phyloP scores from a whole-genome alignment of 441 rosid genomes.

The Euphorbia corollata region DNA sequence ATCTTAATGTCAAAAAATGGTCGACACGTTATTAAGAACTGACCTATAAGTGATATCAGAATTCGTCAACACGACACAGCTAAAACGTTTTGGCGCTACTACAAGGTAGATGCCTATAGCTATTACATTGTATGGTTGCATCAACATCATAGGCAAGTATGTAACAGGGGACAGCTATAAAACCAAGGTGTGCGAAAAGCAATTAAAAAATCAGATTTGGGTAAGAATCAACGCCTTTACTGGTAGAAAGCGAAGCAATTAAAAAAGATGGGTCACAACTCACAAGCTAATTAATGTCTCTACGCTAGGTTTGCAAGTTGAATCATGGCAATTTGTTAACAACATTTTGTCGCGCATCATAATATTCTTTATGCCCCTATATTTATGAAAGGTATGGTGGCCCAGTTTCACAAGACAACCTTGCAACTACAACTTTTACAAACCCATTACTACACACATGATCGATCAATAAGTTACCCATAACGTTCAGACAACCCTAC shows the following conservation, averaged over 20 bases:
- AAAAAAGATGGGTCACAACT: too few relatives aligned
- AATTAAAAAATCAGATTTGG: neutral
- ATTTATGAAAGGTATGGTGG: conserved; percentile 11
- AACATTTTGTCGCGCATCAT: neutral
- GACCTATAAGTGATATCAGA: too few relatives aligned
- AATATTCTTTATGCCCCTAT: neutral
- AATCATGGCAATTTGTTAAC: neutral
- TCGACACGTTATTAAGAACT: too few relatives aligned
- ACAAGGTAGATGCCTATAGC: too few relatives aligned
- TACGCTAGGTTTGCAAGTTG: neutral
- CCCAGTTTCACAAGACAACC: neutral
- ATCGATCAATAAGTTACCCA: neutral
- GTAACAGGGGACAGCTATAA: neutral
- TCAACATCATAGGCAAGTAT: neutral
- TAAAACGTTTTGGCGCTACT: too few relatives aligned
- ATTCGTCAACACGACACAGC: too few relatives aligned
- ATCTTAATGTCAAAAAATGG: too few relatives aligned
- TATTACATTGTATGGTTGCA: too few relatives aligned
- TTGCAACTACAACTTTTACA: neutral
- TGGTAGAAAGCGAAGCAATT: neutral
- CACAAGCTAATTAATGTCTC: neutral
- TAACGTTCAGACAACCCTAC: too few relatives aligned
- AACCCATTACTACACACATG: neutral
- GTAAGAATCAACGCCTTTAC: neutral
- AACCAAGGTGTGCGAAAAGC: neutral